These are phyloP conservation scores for Odontarrhena argentea DNA, from an alignment of 345 rosid species.

Conservation along the genomic window DNA sequence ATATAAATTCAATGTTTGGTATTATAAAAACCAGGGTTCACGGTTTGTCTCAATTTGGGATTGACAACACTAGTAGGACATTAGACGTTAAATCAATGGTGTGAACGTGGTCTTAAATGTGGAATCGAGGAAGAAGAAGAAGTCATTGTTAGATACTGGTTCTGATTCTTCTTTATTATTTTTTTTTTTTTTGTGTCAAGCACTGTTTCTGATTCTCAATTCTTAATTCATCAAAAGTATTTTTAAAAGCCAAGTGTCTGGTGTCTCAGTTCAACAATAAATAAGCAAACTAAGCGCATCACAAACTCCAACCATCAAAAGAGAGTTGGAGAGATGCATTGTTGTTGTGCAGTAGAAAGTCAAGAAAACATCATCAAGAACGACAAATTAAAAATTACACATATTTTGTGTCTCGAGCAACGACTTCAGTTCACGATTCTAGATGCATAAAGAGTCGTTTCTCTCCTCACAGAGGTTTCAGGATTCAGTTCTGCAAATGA, in stretches of 20 bases:
- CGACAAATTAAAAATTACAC: constrained; percentile 25
- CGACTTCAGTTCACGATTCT: constrained; percentile 18
- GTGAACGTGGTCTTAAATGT: too few relatives aligned
- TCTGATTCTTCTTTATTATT: too few relatives aligned
- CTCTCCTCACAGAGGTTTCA: constrained; percentile 26
- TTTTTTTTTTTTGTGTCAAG: too few relatives aligned
- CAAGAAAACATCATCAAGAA: constrained; percentile 26
- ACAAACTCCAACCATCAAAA: constrained; percentile 16
- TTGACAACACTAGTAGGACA: too few relatives aligned
- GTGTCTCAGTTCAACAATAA: constrained; percentile 27
- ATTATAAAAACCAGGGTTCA: too few relatives aligned
- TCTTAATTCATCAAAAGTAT: too few relatives aligned
- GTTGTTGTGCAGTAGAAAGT: constrained; percentile 11
- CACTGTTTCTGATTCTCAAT: too few relatives aligned
- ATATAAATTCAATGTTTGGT: too few relatives aligned
- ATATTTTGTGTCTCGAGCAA: constrained; percentile 1
- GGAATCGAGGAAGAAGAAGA: too few relatives aligned
- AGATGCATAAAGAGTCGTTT: constrained; percentile 25
- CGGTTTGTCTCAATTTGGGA: too few relatives aligned
- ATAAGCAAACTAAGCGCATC: constrained; percentile 19
- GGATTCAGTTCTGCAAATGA: constrained; percentile 32
- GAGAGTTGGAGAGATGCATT: constrained; percentile 19
- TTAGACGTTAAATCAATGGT: too few relatives aligned
- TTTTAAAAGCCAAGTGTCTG: background rate
- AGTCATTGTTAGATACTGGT: too few relatives aligned